phyloP scores from a whole-genome alignment of 768 basidiomycete genomes.

The Lentinula detonsa region DNA sequence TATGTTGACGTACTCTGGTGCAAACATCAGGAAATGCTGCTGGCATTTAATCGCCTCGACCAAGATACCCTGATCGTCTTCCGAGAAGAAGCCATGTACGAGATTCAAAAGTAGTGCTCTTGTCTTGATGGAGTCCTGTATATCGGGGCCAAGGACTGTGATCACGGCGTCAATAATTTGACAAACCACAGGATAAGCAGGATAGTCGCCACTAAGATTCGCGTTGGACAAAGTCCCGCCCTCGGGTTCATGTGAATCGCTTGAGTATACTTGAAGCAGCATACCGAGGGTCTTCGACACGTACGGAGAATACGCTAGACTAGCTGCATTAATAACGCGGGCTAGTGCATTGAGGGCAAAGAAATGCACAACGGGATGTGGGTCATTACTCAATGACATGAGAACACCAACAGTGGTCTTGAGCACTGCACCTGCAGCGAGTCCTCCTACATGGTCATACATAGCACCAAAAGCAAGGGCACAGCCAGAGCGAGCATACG shows the following conservation, averaged over 20 bases:
- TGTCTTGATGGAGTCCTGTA: slow-evolving; percentile 80
- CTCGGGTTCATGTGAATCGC: slow-evolving; percentile 89
- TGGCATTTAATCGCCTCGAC: slow-evolving; percentile 95
- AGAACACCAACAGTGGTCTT: slow-evolving; percentile 95
- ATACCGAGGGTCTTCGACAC: slow-evolving; percentile 86
- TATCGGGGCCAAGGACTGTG: slow-evolving; percentile 90
- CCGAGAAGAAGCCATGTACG: slow-evolving; percentile 77
- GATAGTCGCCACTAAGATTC: slow-evolving; percentile 86
- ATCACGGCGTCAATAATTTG: slow-evolving; percentile 91
- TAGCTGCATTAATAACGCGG: slow-evolving; percentile 86
- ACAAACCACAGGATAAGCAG: slow-evolving; percentile 88
- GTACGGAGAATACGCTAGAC: slow-evolving; percentile 85
- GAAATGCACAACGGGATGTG: slow-evolving; percentile 94
- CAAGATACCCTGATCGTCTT: slow-evolving; percentile 81
- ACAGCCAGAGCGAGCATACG: slow-evolving; percentile 88
- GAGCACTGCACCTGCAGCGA: slow-evolving; percentile 90
- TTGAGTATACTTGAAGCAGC: slow-evolving; percentile 83
- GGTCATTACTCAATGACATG: slow-evolving; percentile 92
- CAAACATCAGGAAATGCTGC: slow-evolving; percentile 96
- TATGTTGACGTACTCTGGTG: slow-evolving; percentile 76
- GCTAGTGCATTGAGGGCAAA: slow-evolving; percentile 86
- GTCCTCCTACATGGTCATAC: slow-evolving; percentile 85
- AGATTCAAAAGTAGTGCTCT: slow-evolving; percentile 79
- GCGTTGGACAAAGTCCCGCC: slow-evolving; percentile 79
- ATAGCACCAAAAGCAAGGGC: slow-evolving; percentile 90